phyloP scores from a whole-genome alignment of 2,329 filamentous ascomycete species.

The Arthroderma uncinatum region DNA sequence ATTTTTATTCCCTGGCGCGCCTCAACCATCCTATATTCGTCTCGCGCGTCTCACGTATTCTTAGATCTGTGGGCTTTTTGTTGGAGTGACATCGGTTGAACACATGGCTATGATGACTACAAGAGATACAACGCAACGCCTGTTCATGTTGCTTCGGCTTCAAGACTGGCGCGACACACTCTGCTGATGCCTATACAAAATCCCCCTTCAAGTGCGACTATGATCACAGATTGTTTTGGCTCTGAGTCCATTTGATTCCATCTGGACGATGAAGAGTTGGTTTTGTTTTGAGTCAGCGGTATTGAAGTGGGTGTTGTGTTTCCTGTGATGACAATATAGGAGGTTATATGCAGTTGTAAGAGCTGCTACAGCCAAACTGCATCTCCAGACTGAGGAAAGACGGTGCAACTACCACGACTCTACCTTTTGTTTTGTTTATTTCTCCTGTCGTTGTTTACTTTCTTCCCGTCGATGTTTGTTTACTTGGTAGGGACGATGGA shows the following conservation, averaged over 20 bases:
- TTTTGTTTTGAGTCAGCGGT: not conserved
- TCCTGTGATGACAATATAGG: not conserved
- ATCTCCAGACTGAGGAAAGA: not conserved
- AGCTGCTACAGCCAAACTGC: not conserved
- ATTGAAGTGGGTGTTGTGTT: not conserved
- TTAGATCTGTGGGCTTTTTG: too few species aligned
- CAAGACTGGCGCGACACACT: not conserved
- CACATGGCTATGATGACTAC: not conserved
- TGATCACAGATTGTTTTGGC: not conserved
- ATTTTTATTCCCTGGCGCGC: too few species aligned
- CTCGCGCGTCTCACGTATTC: too few species aligned
- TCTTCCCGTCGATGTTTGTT: not conserved
- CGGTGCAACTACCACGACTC: too few species aligned
- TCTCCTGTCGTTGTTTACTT: not conserved
- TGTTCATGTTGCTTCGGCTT: not conserved
- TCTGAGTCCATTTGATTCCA: not conserved
- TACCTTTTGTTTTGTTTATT: not conserved
- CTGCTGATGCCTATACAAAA: not conserved
- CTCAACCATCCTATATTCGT: too few species aligned
- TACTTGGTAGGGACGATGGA: not conserved
- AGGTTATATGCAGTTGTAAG: not conserved
- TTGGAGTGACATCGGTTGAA: not conserved
- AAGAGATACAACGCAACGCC: not conserved
- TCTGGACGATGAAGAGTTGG: not conserved
- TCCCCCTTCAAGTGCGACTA: not conserved